phyloP scores from a whole-genome alignment of 805 yeast species.

The Yarrowia keelungensis region DNA sequence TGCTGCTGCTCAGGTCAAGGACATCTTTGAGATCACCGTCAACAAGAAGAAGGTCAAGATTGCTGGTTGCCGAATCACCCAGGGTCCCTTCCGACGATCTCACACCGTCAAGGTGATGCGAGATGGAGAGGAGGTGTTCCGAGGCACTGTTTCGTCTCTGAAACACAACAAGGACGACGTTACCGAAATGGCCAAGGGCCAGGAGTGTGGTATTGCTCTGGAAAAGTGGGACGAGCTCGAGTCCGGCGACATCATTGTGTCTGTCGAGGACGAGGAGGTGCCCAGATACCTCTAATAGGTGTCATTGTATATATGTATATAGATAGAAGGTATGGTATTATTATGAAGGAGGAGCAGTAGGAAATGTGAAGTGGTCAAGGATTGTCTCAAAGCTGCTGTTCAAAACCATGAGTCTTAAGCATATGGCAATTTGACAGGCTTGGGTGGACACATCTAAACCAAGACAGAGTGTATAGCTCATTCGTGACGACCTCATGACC shows the following conservation, averaged over 20 bases:
- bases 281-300: conserved; percentile 55
- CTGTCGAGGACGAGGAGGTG: conserved; percentile 68
- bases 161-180: conserved; percentile 85
- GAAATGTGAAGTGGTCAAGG: no score
- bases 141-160: conserved; percentile 73
- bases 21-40: conserved; percentile 71
- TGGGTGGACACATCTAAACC: no score
- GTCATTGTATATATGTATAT: conserved; percentile 35
- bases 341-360: neutral
- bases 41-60: conserved; percentile 59
- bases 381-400: no score
- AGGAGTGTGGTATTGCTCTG: conserved; percentile 87
- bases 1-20: conserved; percentile 73
- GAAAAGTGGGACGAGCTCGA: conserved; percentile 69
- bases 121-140: conserved; percentile 53
- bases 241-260: conserved; percentile 78
- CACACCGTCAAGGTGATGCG: conserved; percentile 65
- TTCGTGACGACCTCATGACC: no score
- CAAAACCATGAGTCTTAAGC: no score
- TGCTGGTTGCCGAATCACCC: conserved; percentile 86
- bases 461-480: no score
- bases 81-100: conserved; percentile 71
- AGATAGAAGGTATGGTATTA: conserved; percentile 27
- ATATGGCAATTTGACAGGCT: no score
- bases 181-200: conserved; percentile 77